Evolutionary conservation across 164 flowering plant species (phyloP).

Genomic region (Annona squamosa): DNA sequence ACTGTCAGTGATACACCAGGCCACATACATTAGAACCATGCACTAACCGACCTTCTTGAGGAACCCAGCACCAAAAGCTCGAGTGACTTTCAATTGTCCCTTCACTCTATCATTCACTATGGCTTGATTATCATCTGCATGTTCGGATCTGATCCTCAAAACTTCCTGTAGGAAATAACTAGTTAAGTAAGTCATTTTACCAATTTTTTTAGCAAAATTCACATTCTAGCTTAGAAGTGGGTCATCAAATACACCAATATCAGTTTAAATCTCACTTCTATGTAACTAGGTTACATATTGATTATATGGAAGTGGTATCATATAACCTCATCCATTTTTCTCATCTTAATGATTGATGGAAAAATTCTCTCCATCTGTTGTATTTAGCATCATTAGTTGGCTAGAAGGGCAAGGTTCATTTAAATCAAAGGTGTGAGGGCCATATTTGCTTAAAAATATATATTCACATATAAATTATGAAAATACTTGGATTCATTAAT

Average conservation of each 20-base stretch:
- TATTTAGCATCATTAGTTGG: too few species aligned
- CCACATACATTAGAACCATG: not conserved
- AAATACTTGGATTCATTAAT: too few species aligned
- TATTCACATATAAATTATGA: too few species aligned
- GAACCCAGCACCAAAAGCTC: conserved; percentile 67
- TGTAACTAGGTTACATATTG: too few species aligned
- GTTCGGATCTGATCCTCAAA: conserved; percentile 44
- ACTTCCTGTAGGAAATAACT: conserved; percentile 38
- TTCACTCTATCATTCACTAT: conserved; percentile 55
- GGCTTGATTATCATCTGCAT: conserved; percentile 47
- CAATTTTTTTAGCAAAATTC: not conserved
- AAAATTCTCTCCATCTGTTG: too few species aligned
- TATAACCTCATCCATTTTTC: too few species aligned
- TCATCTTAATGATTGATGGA: too few species aligned
- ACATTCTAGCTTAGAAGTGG: not conserved
- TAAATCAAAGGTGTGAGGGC: too few species aligned
- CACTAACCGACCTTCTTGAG: conserved; percentile 43
- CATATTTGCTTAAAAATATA: too few species aligned
- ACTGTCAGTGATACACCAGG: not conserved
- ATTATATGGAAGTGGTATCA: too few species aligned
- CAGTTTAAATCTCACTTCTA: too few species aligned
- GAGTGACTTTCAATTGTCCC: conserved; percentile 59
- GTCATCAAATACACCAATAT: not conserved
- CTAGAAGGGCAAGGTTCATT: too few species aligned
- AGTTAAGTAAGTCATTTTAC: not conserved